Conservation (phyloP, 768 basidiomycete species). For the Lactarius psammicola region DNA sequence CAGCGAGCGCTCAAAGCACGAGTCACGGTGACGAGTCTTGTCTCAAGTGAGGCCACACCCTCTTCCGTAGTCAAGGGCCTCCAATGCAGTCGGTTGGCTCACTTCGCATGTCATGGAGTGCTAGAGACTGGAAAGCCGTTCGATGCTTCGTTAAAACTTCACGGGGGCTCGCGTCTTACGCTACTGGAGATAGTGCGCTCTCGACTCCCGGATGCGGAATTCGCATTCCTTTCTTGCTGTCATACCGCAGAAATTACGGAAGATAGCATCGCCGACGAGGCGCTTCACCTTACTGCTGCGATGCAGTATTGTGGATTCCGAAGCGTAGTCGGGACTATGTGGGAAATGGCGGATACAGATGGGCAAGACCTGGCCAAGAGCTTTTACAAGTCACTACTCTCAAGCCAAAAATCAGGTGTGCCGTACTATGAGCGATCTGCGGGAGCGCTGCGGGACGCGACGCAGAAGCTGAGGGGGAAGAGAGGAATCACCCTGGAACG, state of each 20-base stretch:
- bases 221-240: constrained; percentile 18
- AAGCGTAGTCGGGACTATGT: constrained; percentile 23
- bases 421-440: constrained; percentile 1
- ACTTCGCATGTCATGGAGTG: constrained; percentile 2
- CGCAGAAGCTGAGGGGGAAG: constrained; percentile 5
- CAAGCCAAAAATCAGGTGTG: not conserved
- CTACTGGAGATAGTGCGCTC: constrained; percentile 10
- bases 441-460: not conserved
- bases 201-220: constrained; percentile 12
- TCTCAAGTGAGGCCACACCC: not conserved
- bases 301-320: constrained; percentile 23
- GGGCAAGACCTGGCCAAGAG: constrained; percentile 11
- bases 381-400: constrained; percentile 14
- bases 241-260: constrained; percentile 10
- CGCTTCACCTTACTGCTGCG: constrained; percentile 20
- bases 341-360: constrained; percentile 24
- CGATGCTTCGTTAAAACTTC: not conserved
- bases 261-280: constrained; percentile 13
- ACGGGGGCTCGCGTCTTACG: not conserved
- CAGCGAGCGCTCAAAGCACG: not conserved
- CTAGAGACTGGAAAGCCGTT: constrained; percentile 4
- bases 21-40: not conserved
- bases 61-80: not conserved
- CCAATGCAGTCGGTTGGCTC: not conserved
- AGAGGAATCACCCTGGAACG: not conserved